These are phyloP conservation scores for Camellia oleifera DNA, from an alignment of 179 eudicot species.

Conservation along the genomic window DNA sequence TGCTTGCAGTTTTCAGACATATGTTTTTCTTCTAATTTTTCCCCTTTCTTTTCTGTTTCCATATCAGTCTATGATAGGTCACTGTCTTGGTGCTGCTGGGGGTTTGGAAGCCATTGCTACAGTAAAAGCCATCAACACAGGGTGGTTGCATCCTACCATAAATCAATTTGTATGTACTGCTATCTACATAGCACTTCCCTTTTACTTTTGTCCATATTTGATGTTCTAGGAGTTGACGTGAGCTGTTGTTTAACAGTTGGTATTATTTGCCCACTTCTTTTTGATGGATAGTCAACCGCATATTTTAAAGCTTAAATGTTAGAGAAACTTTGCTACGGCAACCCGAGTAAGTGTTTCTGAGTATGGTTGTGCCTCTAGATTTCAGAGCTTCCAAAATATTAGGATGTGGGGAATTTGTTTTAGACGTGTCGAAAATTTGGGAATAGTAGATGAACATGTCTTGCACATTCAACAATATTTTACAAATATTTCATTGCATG, in stretches of 20 bases:
- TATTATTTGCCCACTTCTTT: neutral
- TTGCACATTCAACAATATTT: neutral
- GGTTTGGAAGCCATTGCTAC: constrained; percentile 97
- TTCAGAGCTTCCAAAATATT: too few relatives aligned
- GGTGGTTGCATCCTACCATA: constrained; percentile 95
- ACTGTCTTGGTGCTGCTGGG: constrained; percentile 98
- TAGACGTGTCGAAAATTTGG: neutral
- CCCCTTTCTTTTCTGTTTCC: neutral
- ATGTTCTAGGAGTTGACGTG: neutral
- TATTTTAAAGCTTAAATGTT: neutral
- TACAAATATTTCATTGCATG: neutral
- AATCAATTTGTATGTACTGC: constrained; percentile 75
- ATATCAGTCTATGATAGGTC: constrained; percentile 95
- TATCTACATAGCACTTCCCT: constrained; percentile 4
- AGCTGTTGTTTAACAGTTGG: neutral
- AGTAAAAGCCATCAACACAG: constrained; percentile 81
- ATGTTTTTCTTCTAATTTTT: constrained; percentile 1
- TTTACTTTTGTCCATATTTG: neutral
- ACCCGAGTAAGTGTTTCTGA: neutral
- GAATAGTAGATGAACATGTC: neutral
- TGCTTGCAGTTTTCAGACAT: neutral
- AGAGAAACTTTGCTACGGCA: neutral
- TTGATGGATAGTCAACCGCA: too few relatives aligned
- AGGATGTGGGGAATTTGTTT: too few relatives aligned
- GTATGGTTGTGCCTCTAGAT: neutral